Percentiles rank a stretch among this genome's conserved stretches.
Evolutionary conservation across 441 rosid genomes (phyloP).

Genomic region (Populus tomentosa): DNA sequence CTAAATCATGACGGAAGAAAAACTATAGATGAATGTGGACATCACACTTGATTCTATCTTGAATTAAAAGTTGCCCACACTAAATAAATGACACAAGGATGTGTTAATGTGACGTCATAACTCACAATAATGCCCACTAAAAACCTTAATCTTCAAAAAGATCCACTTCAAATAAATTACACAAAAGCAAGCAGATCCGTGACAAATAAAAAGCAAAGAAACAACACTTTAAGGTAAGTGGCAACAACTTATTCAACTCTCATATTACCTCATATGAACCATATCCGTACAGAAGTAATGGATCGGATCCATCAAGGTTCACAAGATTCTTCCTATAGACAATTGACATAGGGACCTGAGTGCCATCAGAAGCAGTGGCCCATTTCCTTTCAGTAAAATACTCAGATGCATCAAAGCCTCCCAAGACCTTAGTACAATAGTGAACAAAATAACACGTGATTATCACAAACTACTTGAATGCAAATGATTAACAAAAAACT

Average conservation of each 20-base stretch:
- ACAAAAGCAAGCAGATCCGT: neutral
- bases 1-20: neutral
- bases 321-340: slow-evolving; percentile 67
- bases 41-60: neutral
- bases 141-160: neutral
- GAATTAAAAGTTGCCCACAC: neutral
- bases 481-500: neutral
- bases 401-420: slow-evolving; percentile 80
- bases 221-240: neutral
- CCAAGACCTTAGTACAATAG: slow-evolving; percentile 62
- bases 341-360: slow-evolving; percentile 72
- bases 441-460: slow-evolving; percentile 12
- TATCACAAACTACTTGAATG: neutral
- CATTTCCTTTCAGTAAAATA: slow-evolving; percentile 85
- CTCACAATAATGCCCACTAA: neutral
- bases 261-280: slow-evolving; percentile 89
- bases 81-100: neutral
- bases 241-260: slow-evolving; percentile 7
- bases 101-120: neutral
- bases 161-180: neutral
- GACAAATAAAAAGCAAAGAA: neutral
- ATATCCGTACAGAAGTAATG: slow-evolving; percentile 78
- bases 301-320: slow-evolving; percentile 83
- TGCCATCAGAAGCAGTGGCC: slow-evolving; percentile 85
- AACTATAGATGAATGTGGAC: neutral